Base-by-base conservation (phyloP, 2,329 filamentous ascomycete species). In the Conoideocrella luteorostrata region DNA sequence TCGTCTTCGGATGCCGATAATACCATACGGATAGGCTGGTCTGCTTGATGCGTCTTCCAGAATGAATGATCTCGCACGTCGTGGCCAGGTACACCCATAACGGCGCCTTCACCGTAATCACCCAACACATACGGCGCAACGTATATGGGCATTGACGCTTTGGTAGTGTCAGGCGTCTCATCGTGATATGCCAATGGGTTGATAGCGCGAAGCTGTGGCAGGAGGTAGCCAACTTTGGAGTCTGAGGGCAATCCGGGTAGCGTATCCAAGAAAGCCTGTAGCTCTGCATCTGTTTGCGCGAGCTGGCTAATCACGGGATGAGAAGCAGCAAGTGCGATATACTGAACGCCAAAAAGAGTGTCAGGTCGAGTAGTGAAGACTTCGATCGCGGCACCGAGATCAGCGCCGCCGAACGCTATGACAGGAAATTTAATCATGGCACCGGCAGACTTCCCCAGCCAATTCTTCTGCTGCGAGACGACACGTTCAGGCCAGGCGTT, bases 61-160 rank as follows among this genome's bases (percentile, higher is more conserved):
- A 95, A 95, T 2, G 78, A 76, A 62, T 86, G 72, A 54, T 95
- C 89, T 41, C 88, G 77, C 4, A 73, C 59, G 61, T 95, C 89
- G 57, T 95, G 89, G 2, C 82, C 89, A 0, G 89, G 89, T 7
- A 95, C 89, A 34, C 89, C 89, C 88, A 95, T 95, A 2, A 95
- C 84, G 9, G 88, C 88, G 1, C 88, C 88, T 52, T 89, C 85
- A 13, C 88, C 88, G 53, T 94, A 93, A 56, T 89, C 86, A 21
- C 84, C 84, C 5, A 94, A 70, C 10, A 95, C 89, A 57, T 95
- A 95, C 0, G 88, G 83, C 9, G 89, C 87, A 18, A 87, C 84
- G 56, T 84, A 95, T 5, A 95, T 72, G 1, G 88, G 88, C 5
- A 94, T 54, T 7, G 75, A 71, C 50, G 74, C 56, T 57, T 78